Evolutionary conservation across 2,329 filamentous ascomycete genomes (phyloP), one percentile per base, ranked within the genome.

Genomic region (Cercospora zeae-maydis): DNA sequence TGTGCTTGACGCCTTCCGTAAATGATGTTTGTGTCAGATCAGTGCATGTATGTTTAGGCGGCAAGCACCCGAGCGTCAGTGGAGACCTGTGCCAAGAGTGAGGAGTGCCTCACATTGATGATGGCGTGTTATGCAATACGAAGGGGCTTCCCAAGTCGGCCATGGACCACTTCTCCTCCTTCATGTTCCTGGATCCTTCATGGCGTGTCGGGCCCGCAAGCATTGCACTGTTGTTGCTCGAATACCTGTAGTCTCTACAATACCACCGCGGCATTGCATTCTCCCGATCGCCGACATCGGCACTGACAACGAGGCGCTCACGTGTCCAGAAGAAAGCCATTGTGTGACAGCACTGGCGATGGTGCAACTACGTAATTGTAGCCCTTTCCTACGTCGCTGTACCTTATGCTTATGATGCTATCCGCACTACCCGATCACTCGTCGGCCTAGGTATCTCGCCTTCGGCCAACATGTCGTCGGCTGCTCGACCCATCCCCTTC

Each of bases 401-500:
- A n/a, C n/a, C n/a, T n/a, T n/a, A 19, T 60, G 19, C 47, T 19
- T 24, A 11, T 45, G 8, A 9, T 60, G 45, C 51, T 36, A 39
- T 36, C 57, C 52, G 59, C 63, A 57, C 16, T 58, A 58, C 21
- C 58, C 54, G 56, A 61, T 36, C 36, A 24, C 30, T 57, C 52
- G 34, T 53, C 61, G 36, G 53, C 60, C 47, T 42, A n/a, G n/a
- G n/a, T n/a, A 55, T 60, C 63, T 61, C 52, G 45, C 52, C 56
- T 63, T 59, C 37, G 45, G 31, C 30, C 30, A 55, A 24, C 21
- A 24, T 30, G 24, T 42, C 54, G 10, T n/a, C 19, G 5, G 27
- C 8, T 30, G n/a, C 21, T 19, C 14, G 33, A 27, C 21, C 34
- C 36, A 37, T 33, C 9, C 34, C 11, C 7, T n/a, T 21, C 19